A percentile compares a stretch with the other conserved stretches of the same genome.
Evolutionary conservation across 192 early-diverging fungal genomes (phyloP).

Genomic region (Entophlyctis luteolus): DNA sequence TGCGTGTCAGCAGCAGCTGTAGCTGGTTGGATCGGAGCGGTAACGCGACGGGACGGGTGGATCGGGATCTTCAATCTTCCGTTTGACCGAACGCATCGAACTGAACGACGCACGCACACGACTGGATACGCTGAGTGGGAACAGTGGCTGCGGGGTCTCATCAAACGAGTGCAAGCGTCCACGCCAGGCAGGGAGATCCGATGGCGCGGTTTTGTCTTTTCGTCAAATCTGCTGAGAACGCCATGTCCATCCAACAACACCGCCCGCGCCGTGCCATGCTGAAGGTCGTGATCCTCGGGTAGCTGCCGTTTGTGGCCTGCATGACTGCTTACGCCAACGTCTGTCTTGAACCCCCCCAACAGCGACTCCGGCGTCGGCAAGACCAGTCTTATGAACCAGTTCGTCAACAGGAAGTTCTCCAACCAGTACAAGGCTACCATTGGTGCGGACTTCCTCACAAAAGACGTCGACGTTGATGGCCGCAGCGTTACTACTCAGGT

Average conservation of each 20-base stretch:
- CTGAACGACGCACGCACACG: no score
- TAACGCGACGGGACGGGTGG: no score
- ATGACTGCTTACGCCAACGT: background rate
- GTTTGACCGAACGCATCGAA: no score
- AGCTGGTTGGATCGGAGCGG: no score
- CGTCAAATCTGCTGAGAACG: no score
- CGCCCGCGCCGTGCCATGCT: slow-evolving; percentile 25
- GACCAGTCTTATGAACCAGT: slow-evolving; percentile 99
- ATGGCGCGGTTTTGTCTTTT: background rate
- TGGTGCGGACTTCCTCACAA: slow-evolving; percentile 98
- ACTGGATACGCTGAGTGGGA: no score
- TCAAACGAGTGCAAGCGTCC: no score
- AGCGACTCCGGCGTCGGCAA: slow-evolving; percentile 78
- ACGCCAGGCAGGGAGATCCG: background rate
- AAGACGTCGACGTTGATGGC: slow-evolving; percentile 92
- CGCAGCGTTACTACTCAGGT: slow-evolving; percentile 93
- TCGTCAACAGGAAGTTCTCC: slow-evolving; percentile 94
- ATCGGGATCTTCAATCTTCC: no score
- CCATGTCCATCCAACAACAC: background rate
- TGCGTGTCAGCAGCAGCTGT: no score
- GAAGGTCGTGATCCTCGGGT: slow-evolving; percentile 77
- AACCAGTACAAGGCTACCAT: slow-evolving; percentile 99
- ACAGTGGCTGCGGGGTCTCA: no score
- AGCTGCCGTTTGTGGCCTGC: background rate
- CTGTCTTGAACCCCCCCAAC: background rate